Base-by-base conservation (phyloP, 306 rosid genomes). In the Ceratonia siliqua region DNA sequence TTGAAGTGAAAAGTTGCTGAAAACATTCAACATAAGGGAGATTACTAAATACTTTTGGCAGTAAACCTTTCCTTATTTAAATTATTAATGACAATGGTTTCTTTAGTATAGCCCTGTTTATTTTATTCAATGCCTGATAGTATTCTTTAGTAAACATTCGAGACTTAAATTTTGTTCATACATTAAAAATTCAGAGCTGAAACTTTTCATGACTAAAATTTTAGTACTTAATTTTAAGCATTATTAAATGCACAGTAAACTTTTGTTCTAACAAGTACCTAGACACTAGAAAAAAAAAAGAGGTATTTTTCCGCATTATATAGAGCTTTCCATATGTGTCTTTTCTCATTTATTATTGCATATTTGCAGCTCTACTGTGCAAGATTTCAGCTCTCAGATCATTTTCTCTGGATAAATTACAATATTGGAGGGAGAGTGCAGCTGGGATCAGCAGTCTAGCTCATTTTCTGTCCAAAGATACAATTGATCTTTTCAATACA, bases 401-500 rank as follows among this genome's bases (percentile, higher is more conserved):
- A 13, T 93, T 91, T 87, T 76, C 92, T 68, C 28, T 87, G 77
- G 98, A 93, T 75, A 93, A 89, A 72, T 77, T 93, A 75, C 93
- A 91, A 59, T 93, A 93, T 64, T 88, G 92, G 97, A 86, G 98
- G 72, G 97, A 93, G 70, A 89, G 92, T 75, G 80, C 98, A 56
- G 86, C 98, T 9, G 96, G 98, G 72, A 93, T 93, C 75, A 93
- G 94, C 78, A 85, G 73, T 74, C 77, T 89, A 52, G 98, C 97
- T 68, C 90, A 89, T 84, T 93, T 91, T 81, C 86, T 93, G 35
- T 68, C 97, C 38, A 93, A 91, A 72, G 98, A 93, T 66, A 83
- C 97, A 52, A 48, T 91, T 65, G 97, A 93, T 73, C 88, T 73
- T 61, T 87, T 93, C 85, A 91, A 85, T 76, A 86, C 94, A 82